Evolutionary conservation across 2,329 filamentous ascomycete genomes (phyloP).

Genomic region (Colletotrichum musicola): DNA sequence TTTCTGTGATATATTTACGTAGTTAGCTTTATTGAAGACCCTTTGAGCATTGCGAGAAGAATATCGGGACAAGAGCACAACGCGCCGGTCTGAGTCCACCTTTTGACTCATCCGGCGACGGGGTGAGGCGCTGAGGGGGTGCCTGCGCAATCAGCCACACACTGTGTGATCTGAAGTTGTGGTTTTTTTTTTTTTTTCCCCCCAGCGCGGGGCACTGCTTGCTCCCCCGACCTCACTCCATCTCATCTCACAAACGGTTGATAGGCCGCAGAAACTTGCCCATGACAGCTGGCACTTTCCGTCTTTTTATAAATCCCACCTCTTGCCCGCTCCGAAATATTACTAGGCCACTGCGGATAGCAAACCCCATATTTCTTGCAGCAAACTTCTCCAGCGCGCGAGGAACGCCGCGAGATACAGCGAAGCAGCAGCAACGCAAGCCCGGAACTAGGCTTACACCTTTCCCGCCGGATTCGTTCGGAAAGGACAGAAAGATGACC

Average conservation of each 20-base stretch:
- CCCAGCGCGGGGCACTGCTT: background rate
- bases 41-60: too few relatives aligned
- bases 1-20: too few relatives aligned
- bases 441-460: background rate
- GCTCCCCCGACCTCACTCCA: background rate
- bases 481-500: slow-evolving; percentile 7
- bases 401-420: background rate
- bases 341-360: too few relatives aligned
- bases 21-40: too few relatives aligned
- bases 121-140: background rate
- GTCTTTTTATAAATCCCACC: background rate
- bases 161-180: background rate
- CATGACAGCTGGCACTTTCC: background rate
- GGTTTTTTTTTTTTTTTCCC: background rate
- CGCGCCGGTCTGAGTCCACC: too few relatives aligned
- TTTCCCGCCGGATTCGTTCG: background rate
- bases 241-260: background rate
- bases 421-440: background rate
- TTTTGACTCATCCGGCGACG: too few relatives aligned
- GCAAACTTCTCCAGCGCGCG: background rate
- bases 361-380: too few relatives aligned
- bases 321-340: background rate
- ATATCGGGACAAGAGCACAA: too few relatives aligned
- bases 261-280: background rate
- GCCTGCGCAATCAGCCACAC: background rate